These are phyloP conservation scores for Neurospora sp. DNA, from an alignment of 495 filamentous ascomycete genomes.

Conservation along the genomic window DNA sequence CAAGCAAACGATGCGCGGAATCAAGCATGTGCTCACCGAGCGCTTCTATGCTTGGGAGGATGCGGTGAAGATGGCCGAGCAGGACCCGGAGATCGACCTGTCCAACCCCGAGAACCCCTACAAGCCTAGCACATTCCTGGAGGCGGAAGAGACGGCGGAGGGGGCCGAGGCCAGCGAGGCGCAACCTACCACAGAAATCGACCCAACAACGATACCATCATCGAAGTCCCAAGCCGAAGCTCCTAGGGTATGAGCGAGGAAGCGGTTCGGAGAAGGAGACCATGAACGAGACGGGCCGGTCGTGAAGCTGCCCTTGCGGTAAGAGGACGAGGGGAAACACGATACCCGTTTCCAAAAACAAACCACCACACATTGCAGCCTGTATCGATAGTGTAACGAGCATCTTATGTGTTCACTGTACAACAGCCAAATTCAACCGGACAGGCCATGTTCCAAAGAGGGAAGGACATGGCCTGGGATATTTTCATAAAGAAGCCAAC, in stretches of 20 bases:
- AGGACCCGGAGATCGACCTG: conserved; percentile 56
- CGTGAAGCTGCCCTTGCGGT: not conserved
- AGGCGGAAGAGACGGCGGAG: conserved; percentile 15
- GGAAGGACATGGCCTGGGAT: not conserved
- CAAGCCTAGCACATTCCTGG: conserved; percentile 30
- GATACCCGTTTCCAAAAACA: not conserved
- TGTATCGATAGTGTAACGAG: not conserved
- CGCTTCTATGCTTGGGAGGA: conserved; percentile 86
- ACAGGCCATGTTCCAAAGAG: not conserved
- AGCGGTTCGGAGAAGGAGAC: not conserved
- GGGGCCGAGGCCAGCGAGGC: conserved; percentile 1
- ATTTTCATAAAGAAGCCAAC: not conserved
- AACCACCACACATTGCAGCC: not conserved
- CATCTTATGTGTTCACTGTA: not conserved
- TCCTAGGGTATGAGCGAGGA: conserved; percentile 13
- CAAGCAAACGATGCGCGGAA: conserved; percentile 57
- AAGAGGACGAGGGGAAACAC: not conserved
- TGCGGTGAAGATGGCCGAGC: conserved; percentile 58
- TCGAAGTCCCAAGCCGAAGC: conserved; percentile 8
- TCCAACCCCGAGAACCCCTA: conserved; percentile 38
- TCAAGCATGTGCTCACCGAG: conserved; percentile 79
- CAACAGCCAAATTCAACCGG: not conserved
- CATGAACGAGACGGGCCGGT: not conserved
- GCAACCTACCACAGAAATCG: not conserved
- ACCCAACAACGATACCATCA: conserved; percentile 12